Evolutionary conservation across 2,329 filamentous ascomycete genomes (phyloP).

Genomic region (Colletotrichum orchidophilum): DNA sequence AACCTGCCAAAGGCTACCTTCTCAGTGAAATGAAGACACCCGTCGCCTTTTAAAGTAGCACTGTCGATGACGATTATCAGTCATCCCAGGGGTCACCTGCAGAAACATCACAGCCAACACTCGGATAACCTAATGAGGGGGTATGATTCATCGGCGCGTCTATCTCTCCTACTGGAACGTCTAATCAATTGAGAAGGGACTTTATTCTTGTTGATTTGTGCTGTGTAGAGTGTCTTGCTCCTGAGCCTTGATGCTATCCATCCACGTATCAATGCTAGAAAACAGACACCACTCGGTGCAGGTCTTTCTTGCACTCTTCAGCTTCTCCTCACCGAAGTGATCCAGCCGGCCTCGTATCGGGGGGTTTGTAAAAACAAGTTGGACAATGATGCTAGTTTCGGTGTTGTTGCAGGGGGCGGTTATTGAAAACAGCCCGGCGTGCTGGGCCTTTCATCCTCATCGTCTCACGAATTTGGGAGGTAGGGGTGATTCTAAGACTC

Average conservation of each 20-base stretch:
- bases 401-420: slow-evolving; percentile 14
- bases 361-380: slow-evolving; percentile 25
- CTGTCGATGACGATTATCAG: neutral
- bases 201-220: slow-evolving; percentile 26
- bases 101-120: neutral
- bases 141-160: slow-evolving; percentile 22
- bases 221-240: slow-evolving; percentile 32
- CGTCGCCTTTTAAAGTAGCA: neutral
- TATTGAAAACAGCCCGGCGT: neutral
- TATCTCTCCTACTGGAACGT: slow-evolving; percentile 11
- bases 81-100: neutral
- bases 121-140: neutral
- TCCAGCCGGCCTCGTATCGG: slow-evolving; percentile 19
- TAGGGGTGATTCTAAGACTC: slow-evolving; percentile 24
- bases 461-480: neutral
- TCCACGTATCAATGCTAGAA: slow-evolving; percentile 22
- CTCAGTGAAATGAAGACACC: neutral
- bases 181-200: slow-evolving; percentile 25
- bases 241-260: slow-evolving; percentile 33
- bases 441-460: slow-evolving; percentile 10
- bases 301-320: slow-evolving; percentile 32
- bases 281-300: slow-evolving; percentile 33
- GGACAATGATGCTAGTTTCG: slow-evolving; percentile 28
- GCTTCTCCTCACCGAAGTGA: slow-evolving; percentile 19
- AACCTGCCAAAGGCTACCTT: neutral